Conservation (phyloP, 2,329 filamentous ascomycete species). For the Pseudogymnoascus sp. region DNA sequence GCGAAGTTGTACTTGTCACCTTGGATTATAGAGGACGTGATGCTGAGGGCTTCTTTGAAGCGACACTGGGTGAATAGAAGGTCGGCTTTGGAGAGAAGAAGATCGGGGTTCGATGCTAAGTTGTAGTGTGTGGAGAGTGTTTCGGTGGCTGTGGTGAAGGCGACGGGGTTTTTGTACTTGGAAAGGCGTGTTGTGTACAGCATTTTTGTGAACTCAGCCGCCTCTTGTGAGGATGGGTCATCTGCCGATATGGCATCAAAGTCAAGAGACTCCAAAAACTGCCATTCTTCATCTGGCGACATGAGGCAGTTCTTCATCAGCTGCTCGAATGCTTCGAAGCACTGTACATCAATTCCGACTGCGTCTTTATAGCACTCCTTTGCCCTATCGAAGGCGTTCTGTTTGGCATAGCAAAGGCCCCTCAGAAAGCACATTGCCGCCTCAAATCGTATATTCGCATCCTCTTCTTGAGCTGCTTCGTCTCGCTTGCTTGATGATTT, state of each 20-base stretch:
- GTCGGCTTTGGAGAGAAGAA: constrained; percentile 82
- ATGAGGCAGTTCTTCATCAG: constrained; percentile 94
- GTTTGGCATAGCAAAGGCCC: constrained; percentile 89
- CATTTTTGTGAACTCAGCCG: constrained; percentile 88
- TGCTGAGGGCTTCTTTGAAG: constrained; percentile 74
- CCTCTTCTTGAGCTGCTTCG: constrained; percentile 48
- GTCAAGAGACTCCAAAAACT: constrained; percentile 65
- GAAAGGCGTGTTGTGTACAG: constrained; percentile 92
- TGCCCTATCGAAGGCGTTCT: constrained; percentile 92
- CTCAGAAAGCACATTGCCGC: constrained; percentile 95
- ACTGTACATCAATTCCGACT: constrained; percentile 92
- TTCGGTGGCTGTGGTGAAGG: constrained; percentile 79
- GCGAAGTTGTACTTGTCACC: constrained; percentile 83
- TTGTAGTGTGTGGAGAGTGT: constrained; percentile 91
- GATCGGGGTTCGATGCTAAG: constrained; percentile 75
- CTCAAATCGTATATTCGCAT: constrained; percentile 73
- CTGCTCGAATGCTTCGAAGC: constrained; percentile 96
- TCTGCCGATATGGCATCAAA: constrained; percentile 71
- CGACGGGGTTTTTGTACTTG: constrained; percentile 82
- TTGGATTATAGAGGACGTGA: constrained; percentile 75
- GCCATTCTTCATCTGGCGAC: constrained; percentile 63
- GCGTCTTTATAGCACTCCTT: constrained; percentile 99
- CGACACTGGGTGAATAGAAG: constrained; percentile 90
- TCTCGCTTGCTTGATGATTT: constrained; percentile 22
- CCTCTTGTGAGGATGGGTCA: constrained; percentile 69